A percentile compares a stretch with the other conserved stretches of the same genome.
These are phyloP conservation scores for Filobasidium wieringae DNA, from an alignment of 768 basidiomycete species.

Conservation along the genomic window DNA sequence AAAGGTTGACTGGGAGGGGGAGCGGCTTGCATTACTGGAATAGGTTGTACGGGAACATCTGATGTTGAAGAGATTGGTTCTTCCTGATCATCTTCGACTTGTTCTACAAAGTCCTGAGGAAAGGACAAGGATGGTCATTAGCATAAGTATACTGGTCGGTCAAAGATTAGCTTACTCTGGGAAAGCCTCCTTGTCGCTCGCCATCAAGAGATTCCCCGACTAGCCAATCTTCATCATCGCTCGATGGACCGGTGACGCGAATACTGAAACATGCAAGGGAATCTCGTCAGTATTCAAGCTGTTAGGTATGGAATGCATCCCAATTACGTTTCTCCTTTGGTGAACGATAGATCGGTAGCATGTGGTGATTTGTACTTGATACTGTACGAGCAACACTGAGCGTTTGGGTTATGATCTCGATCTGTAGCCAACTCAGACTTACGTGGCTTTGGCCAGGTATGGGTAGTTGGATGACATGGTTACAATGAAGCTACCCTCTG, in stretches of 20 bases:
- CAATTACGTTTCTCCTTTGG: conserved; percentile 36
- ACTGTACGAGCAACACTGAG: conserved; percentile 8
- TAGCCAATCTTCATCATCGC: conserved; percentile 38
- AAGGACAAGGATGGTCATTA: not conserved
- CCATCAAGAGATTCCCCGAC: conserved; percentile 35
- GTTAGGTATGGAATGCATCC: not conserved
- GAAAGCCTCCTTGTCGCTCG: conserved; percentile 32
- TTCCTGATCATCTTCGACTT: conserved; percentile 18
- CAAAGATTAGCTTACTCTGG: conserved; percentile 22
- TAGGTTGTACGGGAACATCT: not conserved
- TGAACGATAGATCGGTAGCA: conserved; percentile 36
- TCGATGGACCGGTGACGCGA: conserved; percentile 31
- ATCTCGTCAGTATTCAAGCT: not conserved
- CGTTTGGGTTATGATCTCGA: not conserved
- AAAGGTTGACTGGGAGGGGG: not conserved
- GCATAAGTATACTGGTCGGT: not conserved
- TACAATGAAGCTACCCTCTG: not conserved
- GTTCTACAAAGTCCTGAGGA: conserved; percentile 31
- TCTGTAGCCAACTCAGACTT: conserved; percentile 14
- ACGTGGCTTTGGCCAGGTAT: conserved; percentile 34
- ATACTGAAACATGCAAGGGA: conserved; percentile 18
- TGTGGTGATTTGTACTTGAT: conserved; percentile 37
- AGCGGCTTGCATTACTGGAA: not conserved
- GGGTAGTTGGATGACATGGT: conserved; percentile 21
- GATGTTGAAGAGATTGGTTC: not conserved